Base-by-base conservation (phyloP, 2,329 filamentous ascomycete genomes). In the Talaromyces sp. region DNA sequence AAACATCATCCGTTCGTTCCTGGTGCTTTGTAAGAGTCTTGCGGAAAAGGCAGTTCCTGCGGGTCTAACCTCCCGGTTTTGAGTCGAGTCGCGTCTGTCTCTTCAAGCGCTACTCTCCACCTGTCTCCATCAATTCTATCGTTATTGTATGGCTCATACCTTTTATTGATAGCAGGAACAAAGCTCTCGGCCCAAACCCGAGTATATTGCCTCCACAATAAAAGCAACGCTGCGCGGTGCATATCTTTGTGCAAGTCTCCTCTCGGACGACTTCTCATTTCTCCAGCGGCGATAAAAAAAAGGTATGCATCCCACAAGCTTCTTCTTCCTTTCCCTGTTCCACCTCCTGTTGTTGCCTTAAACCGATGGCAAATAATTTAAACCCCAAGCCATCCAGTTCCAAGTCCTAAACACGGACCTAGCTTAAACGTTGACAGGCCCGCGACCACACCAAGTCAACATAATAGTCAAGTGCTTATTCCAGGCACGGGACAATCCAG, bases 121-220 rank as follows among this genome's bases (percentile, higher is more conserved):
- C 55, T 55, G 40, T 28, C 28, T 54, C 39, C 33, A n/a, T 57
- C 35, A 23, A 28, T 48, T 40, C 3, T 23, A 25, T 57, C 33
- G 35, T 56, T 50, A 31, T 31, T 35, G 2, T 54, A 21, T 21
- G 48, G 28, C 48, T 54, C 28, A 54, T 18, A 9, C 7, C 31
- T 54, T n/a, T 52, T n/a, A 33, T 33, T 35, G 16, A 57, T 12
- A 42, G 42, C 54, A 57, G 25, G 35, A 57, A 42, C 37, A 56
- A 1, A 39, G 18, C 7, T 56, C 54, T 56, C 21, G 54, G 7
- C 14, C 21, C 37, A n/a, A 21, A 28, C n/a, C 18, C 23, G 40
- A 46, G 25, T 55, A 54, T 44, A 7, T 54, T 28, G 48, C 59
- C 35, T 61, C 59, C 59, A 55, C 59, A 55, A 35, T 60, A 39